These are phyloP conservation scores for Sporothrix phasma DNA, from an alignment of 2,329 filamentous ascomycete species.

Conservation along the genomic window DNA sequence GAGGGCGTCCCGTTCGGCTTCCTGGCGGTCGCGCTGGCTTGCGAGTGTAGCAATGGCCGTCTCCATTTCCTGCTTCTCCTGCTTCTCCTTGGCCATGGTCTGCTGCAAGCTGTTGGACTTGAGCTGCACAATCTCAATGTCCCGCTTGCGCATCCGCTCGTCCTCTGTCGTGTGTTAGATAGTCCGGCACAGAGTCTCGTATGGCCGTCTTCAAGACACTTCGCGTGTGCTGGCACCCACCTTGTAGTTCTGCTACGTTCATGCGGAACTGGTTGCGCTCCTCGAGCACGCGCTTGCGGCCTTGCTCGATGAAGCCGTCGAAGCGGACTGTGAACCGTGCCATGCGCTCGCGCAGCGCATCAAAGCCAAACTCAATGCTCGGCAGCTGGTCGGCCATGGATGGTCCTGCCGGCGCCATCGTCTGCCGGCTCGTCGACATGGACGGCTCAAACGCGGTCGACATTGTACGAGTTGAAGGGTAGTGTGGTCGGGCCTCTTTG, in stretches of 20 bases:
- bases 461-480: slow-evolving; percentile 30
- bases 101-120: slow-evolving; percentile 63
- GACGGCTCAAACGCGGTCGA: slow-evolving; percentile 58
- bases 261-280: slow-evolving; percentile 91
- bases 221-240: no score
- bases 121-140: slow-evolving; percentile 71
- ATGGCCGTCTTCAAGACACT: no score
- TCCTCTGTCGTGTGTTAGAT: slow-evolving; percentile 54
- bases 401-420: slow-evolving; percentile 46
- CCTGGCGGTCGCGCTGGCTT: slow-evolving; percentile 50
- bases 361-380: slow-evolving; percentile 89
- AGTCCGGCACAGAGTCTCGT: not conserved
- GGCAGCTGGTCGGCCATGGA: slow-evolving; percentile 68
- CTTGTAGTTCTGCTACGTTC: slow-evolving; percentile 81
- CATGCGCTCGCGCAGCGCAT: slow-evolving; percentile 92
- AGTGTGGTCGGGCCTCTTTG: not conserved
- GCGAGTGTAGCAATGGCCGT: slow-evolving; percentile 48
- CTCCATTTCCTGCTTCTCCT: slow-evolving; percentile 69
- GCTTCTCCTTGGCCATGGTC: slow-evolving; percentile 64
- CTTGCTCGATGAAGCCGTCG: slow-evolving; percentile 87
- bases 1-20: slow-evolving; percentile 45
- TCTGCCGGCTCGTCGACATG: slow-evolving; percentile 54
- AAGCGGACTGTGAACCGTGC: slow-evolving; percentile 81
- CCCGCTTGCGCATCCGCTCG: slow-evolving; percentile 77
- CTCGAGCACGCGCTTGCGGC: slow-evolving; percentile 78